Conservation (phyloP, 2,329 filamentous ascomycete genomes). For the Mollisiaceae sp. region DNA sequence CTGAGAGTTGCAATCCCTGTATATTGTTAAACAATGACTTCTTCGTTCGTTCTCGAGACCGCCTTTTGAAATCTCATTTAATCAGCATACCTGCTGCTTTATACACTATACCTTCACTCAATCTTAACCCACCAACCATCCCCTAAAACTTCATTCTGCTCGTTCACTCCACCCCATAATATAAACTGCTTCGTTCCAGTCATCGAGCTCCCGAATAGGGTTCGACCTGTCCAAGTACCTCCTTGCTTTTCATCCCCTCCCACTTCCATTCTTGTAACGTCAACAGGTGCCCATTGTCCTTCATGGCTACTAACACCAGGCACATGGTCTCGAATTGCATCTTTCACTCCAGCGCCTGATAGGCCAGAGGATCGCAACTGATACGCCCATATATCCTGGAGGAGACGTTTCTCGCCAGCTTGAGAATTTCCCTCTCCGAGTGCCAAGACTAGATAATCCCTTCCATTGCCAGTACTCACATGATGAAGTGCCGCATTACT, state of each 20-base stretch:
- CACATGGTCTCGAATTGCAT: neutral
- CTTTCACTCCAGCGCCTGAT: neutral
- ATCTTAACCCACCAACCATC: neutral
- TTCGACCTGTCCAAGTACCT: neutral
- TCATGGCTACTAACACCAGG: neutral
- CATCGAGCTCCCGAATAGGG: neutral
- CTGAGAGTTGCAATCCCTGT: too few relatives aligned
- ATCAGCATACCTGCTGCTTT: neutral
- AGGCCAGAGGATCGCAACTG: neutral
- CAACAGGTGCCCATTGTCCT: neutral
- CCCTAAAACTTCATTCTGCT: neutral
- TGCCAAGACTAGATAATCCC: neutral
- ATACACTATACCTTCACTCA: neutral
- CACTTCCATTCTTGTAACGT: neutral
- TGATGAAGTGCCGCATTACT: neutral
- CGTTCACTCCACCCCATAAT: neutral
- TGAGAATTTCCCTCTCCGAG: neutral
- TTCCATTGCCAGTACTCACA: neutral
- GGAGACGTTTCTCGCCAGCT: neutral
- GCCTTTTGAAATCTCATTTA: too few relatives aligned
- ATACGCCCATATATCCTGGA: neutral
- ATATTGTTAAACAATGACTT: too few relatives aligned
- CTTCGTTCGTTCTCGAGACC: too few relatives aligned
- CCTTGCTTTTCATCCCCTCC: neutral
- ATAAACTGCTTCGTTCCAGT: neutral